Base-by-base conservation (phyloP, 495 filamentous ascomycete species). In the Lasiosphaeria ovina region DNA sequence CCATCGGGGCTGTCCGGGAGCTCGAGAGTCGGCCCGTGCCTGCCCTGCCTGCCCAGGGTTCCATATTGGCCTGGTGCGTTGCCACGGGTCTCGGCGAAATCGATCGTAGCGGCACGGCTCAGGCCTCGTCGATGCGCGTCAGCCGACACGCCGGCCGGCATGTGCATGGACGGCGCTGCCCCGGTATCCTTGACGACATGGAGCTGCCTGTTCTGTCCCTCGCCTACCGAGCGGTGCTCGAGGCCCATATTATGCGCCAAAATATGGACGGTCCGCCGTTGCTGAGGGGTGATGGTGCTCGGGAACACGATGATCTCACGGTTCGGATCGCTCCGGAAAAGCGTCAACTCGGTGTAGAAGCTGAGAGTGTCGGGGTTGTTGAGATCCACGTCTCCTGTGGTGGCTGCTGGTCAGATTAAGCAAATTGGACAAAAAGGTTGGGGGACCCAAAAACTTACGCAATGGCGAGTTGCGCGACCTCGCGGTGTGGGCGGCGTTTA, bases 31-130 rank as follows among this genome's bases (percentile, higher is more conserved):
- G 87, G 88, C 35, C 86, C 70, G 40, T 72, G 69, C 31, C 70
- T 83, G 38, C 83, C 83, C 65, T 93, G 90, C 51, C 89, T 81
- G 45, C 91, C 88, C 50, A 95, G 79, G 1, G 89, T 86, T 66
- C 84, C 85, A 71, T 89, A 91, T 63, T 89, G 79, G 35, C 83
- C 82, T 40, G 80, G 79, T 24, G 87, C 86, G 50, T 83, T 84
- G 32, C 82, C 87, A 6, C 93, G 89, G 40, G 90, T 86, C 70
- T 97, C 94, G 65, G 89, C 92, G 76, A 98, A 98, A 75, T 98
- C 93, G 66, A 95, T 96, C n/a, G 94, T 98, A 36, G 94, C 95
- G 17, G 94, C 92, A 35, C 94, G 89, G 77, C 92, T 94, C 38
- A 98, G 79, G 12, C 85, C 88, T 36, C 93, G 89, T 57, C 92